Evolutionary conservation across 345 rosid genomes (phyloP).

Genomic region (Cochlearia excelsa): DNA sequence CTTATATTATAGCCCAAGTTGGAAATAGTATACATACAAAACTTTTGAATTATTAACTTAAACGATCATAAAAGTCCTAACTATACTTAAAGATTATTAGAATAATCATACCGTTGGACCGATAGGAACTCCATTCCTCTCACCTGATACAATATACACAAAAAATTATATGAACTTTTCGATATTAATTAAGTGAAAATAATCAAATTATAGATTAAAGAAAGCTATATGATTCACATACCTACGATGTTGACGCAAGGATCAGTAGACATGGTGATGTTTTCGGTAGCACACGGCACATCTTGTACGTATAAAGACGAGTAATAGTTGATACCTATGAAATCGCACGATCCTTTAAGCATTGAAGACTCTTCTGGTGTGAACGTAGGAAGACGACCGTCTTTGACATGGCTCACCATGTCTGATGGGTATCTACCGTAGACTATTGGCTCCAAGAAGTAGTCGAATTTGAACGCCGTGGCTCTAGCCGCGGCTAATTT

Average conservation of each 20-base stretch:
- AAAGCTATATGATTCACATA: not conserved
- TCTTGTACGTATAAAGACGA: slow-evolving; percentile 35
- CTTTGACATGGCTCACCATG: slow-evolving; percentile 40
- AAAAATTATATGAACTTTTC: no score
- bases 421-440: slow-evolving; percentile 41
- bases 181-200: no score
- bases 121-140: slow-evolving; percentile 40
- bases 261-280: slow-evolving; percentile 44
- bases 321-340: slow-evolving; percentile 51
- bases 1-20: no score
- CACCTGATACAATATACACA: slow-evolving; percentile 13
- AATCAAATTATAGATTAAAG: no score
- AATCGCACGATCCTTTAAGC: slow-evolving; percentile 48
- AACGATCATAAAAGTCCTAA: no score
- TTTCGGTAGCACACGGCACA: slow-evolving; percentile 21
- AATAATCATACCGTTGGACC: slow-evolving; percentile 39
- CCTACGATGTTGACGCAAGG: slow-evolving; percentile 31
- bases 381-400: slow-evolving; percentile 42
- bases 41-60: no score
- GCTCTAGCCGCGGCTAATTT: slow-evolving; percentile 37
- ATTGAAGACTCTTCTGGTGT: slow-evolving; percentile 33
- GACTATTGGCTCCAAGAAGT: slow-evolving; percentile 44
- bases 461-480: slow-evolving; percentile 46
- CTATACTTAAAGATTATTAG: not conserved
- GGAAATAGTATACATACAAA: no score